A percentile compares a stretch with the other conserved stretches of the same genome.
Conservation (phyloP, 495 filamentous ascomycete species). For the Mycothermus thermophilus region DNA sequence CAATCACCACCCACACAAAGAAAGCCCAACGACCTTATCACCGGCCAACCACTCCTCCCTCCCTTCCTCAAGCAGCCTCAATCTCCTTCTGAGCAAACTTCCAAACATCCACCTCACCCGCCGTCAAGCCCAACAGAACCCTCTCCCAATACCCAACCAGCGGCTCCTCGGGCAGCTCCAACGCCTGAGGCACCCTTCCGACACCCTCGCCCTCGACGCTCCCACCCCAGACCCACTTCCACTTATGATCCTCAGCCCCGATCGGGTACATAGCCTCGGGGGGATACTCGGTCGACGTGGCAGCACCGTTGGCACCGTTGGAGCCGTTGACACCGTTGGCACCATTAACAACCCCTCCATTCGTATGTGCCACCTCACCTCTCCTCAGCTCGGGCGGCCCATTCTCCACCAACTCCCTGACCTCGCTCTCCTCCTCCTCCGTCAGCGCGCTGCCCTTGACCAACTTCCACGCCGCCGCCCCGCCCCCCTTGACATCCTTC, state of each 20-base stretch:
- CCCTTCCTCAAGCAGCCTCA: no score
- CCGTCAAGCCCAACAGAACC: conserved; percentile 12
- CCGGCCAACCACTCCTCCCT: no score
- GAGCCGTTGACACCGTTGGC: no score
- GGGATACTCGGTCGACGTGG: conserved; percentile 8
- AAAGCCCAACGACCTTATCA: no score
- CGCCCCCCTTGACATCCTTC: no score
- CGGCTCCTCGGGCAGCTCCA: conserved; percentile 18
- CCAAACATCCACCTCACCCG: conserved; percentile 19
- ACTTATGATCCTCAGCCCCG: conserved; percentile 8
- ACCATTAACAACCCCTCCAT: no score
- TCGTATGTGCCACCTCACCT: neutral
- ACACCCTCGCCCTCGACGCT: conserved; percentile 3
- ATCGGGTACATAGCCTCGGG: conserved; percentile 12
- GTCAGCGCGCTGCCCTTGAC: conserved; percentile 1
- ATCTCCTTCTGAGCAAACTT: conserved; percentile 9
- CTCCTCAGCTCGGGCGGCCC: conserved; percentile 5
- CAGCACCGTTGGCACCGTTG: neutral
- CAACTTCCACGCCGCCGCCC: conserved; percentile 11
- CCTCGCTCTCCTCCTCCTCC: neutral
- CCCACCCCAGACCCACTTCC: conserved; percentile 18
- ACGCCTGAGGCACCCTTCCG: conserved; percentile 11
- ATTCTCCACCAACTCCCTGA: neutral
- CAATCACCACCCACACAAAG: no score
- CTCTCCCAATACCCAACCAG: conserved; percentile 22